Base-by-base conservation (phyloP, 1,139 yeast genomes). In the Protomyces lactucae-debilis region DNA sequence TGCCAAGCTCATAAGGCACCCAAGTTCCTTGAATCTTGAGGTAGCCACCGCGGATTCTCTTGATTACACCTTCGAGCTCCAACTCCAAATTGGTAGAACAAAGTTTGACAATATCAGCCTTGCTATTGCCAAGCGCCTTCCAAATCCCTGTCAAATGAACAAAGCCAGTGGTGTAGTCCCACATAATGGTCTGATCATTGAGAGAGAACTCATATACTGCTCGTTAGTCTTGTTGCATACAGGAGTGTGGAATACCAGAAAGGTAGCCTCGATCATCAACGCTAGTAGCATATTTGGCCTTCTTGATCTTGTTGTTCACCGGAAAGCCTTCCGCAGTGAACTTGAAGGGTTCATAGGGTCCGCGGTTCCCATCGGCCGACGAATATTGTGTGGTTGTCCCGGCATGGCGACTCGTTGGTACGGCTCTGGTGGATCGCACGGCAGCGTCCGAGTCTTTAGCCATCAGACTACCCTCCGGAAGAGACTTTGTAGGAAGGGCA, bases 11-110 rank as follows among this genome's bases (percentile, higher is more conserved):
- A 73, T 77, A 87, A 1, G 97, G 95, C 52, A 91, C 77, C 97
- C 97, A 92, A 3, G 97, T 90, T 1, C 98, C 98, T 76, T 92
- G 98, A 70, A 92, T 89, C 78, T 90, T 91, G 70, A 92, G 80
- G 71, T 85, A 89, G 2, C 97, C 98, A 55, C 98, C 98, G 65
- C 97, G 78, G 23, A 91, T 90, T 59, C 97, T 81, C 70, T 85
- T 83, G 64, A 90, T 83, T 52, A 82, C 82, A 51, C 85, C 89
- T 74, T 82, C 83, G 69, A 82, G 76, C 71, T 82, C 86, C 3
- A 91, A 95, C 72, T 88, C 95, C 52, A 88, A 78, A 28, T 28
- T 28, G 8, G 32, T 28, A 4, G 32, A 28, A 28, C 32, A 28
- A 55, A 88, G 77, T 73, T 85, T 85, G 65, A 86, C 89, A 59